These are phyloP conservation scores for Jatropha multifida DNA, from an alignment of 441 rosid genomes.

Conservation along the genomic window DNA sequence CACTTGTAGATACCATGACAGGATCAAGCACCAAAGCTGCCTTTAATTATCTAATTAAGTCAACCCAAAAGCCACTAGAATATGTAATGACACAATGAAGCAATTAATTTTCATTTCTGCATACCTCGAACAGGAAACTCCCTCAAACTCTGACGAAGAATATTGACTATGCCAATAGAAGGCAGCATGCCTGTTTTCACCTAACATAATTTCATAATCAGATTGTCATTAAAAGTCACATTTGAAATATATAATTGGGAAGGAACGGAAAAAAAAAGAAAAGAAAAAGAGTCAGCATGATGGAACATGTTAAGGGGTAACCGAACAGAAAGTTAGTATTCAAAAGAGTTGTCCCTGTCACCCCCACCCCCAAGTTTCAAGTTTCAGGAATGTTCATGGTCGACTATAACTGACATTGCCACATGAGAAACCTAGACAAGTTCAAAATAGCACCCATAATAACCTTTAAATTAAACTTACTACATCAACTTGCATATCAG, in stretches of 20 bases:
- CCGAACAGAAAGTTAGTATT: not conserved
- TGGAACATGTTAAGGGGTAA: not conserved
- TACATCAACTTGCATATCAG: slow-evolving; percentile 77
- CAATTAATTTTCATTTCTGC: not conserved
- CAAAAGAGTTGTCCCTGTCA: not conserved
- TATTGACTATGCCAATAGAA: slow-evolving; percentile 59
- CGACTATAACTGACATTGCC: not conserved
- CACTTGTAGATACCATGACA: slow-evolving; percentile 97
- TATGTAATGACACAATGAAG: slow-evolving; percentile 9
- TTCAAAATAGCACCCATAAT: not conserved
- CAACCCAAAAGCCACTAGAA: slow-evolving; percentile 30
- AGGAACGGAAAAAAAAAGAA: not conserved
- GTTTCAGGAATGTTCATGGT: not conserved
- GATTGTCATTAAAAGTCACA: slow-evolving; percentile 7
- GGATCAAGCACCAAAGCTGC: slow-evolving; percentile 98
- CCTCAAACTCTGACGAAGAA: slow-evolving; percentile 51
- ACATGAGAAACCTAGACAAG: not conserved
- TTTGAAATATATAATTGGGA: not conserved
- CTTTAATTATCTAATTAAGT: slow-evolving; percentile 40
- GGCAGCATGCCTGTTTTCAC: slow-evolving; percentile 98
- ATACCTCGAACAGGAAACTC: slow-evolving; percentile 73
- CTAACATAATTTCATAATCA: slow-evolving; percentile 35
- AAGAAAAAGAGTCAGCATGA: not conserved
- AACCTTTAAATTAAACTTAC: slow-evolving; percentile 33
- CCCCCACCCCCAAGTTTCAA: too few relatives aligned